Conservation (phyloP, 1,139 yeast genomes). For the Chernovozyma aurita region DNA sequence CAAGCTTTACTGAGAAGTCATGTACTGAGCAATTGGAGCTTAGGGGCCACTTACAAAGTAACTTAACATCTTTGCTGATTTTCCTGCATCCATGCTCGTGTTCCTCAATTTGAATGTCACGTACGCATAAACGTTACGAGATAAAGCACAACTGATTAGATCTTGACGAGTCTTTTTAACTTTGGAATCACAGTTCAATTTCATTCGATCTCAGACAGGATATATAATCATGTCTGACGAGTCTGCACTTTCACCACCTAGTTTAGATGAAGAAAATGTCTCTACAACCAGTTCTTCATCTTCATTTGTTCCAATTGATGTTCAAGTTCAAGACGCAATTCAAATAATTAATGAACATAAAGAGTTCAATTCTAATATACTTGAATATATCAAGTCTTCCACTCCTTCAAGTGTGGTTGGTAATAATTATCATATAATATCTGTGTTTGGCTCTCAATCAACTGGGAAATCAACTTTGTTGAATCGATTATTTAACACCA, state of each 20-base stretch:
- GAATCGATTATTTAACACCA: conserved; percentile 79
- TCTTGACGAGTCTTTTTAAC: no score
- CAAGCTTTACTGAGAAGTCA: no score
- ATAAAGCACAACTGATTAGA: no score
- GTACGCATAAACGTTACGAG: no score
- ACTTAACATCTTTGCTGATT: no score
- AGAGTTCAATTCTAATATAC: conserved; percentile 44
- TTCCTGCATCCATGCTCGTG: no score
- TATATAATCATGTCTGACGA: conserved; percentile 7
- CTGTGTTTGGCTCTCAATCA: conserved; percentile 96
- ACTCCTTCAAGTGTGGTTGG: conserved; percentile 44
- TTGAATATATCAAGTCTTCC: conserved; percentile 36
- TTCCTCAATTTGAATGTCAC: no score
- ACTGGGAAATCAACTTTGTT: conserved; percentile 93
- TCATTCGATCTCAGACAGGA: no score
- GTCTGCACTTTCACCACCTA: conserved; percentile 5
- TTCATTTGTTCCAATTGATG: conserved; percentile 41
- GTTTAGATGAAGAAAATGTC: conserved; percentile 5
- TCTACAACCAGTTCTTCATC: conserved; percentile 21
- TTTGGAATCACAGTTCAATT: no score
- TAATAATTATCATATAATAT: conserved; percentile 78
- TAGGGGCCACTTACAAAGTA: no score
- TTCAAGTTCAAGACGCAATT: conserved; percentile 40
- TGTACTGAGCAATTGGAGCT: no score
- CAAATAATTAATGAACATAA: conserved; percentile 82